phyloP scores from a whole-genome alignment of 257 asterid species.

The Nicotiana tomentosiformis region DNA sequence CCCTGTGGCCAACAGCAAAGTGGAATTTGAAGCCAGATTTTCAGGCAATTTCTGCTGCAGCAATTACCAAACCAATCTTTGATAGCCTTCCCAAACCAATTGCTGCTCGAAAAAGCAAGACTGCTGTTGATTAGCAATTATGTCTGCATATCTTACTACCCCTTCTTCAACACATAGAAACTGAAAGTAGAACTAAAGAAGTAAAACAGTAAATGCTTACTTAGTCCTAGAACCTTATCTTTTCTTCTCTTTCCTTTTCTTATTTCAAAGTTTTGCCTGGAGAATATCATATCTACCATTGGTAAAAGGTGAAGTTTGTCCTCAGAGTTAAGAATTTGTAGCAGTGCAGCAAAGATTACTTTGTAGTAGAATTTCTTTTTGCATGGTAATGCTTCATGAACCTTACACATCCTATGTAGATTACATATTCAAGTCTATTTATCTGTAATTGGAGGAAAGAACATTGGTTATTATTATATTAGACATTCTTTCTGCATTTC shows the following conservation, averaged over 20 bases:
- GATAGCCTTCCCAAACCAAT: slow-evolving; percentile 67
- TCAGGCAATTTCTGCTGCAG: slow-evolving; percentile 59
- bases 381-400: not conserved
- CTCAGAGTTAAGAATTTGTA: slow-evolving; percentile 1
- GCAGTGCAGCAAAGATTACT: slow-evolving; percentile 4
- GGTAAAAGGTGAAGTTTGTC: not conserved
- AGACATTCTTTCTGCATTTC: slow-evolving; percentile 5
- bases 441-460: not conserved
- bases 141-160: not conserved
- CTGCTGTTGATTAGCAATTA: slow-evolving; percentile 63
- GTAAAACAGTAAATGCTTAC: not conserved
- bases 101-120: slow-evolving; percentile 46
- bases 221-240: not conserved
- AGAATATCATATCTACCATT: not conserved
- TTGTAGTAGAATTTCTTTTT: not conserved
- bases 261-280: not conserved
- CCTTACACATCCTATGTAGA: not conserved
- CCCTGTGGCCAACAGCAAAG: slow-evolving; percentile 62
- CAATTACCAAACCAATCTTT: slow-evolving; percentile 66
- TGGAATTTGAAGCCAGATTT: slow-evolving; percentile 81
- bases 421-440: not conserved
- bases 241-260: not conserved
- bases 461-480: not conserved
- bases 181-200: not conserved
- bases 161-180: not conserved